Base-by-base conservation (phyloP, 495 filamentous ascomycete species). In the Hapsidospora chrysogenum region DNA sequence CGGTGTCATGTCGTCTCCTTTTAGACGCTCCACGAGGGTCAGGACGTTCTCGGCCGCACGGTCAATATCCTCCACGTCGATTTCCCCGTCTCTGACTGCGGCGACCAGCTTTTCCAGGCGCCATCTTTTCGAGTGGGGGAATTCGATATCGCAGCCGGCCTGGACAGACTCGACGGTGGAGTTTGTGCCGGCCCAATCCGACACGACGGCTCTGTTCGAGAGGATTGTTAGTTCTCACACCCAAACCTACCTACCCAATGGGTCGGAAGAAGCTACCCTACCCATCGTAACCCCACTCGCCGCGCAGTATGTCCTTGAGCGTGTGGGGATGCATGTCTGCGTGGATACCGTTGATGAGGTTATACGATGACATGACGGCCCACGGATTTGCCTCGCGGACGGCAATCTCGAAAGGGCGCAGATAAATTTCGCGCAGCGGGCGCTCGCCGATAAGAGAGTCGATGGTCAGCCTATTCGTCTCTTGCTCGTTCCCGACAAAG, bases 331-430 rank as follows among this genome's bases (percentile, higher is more conserved):
- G 78, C 70, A 81, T 78, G 48, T 80, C 80, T 8, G 77, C 72
- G 51, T 92, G 81, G 8, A 62, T 58, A 0, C 83, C 82, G 49
- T 87, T 86, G 40, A 87, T 58, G n/a, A 76, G 60, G 44, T 87
- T 87, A 41, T 92, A 92, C n/a, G 78, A 74, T 1, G 72, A 76
- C 82, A 92, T 92, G 32, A 87, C 51, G 22, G 80, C 79, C 58
- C 79, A 76, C 3, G 80, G 76, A 28, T 74, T 72, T 27, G 78
- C 74, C 37, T 87, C 82, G n/a, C 80, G 63, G 41, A 84, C 61
- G 2, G 80, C 81, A 48, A 84, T 74, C 53, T 85, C 78, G 50
- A 92, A 92, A 0, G 83, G 83, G 41, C 75, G 62, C 8, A 87
- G 70, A 43, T 86, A 93, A 7, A 92, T 64, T 51, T 93, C 85